These are phyloP conservation scores for Fraxinus greggii DNA, from an alignment of 305 asterid genomes.

Conservation along the genomic window DNA sequence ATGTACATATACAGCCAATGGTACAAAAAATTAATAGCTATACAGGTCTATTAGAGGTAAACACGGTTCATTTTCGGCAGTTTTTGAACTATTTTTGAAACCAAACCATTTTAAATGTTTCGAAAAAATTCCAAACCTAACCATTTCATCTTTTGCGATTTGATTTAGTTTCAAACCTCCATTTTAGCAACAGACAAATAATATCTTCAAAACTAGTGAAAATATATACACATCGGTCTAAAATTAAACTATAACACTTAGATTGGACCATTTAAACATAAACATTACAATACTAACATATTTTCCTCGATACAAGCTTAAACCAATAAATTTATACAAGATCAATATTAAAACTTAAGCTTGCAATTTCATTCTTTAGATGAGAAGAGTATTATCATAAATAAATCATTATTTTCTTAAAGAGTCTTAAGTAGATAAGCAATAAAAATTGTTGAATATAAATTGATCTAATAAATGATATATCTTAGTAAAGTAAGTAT, in stretches of 20 bases:
- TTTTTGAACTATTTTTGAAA: background rate
- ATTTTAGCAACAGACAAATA: background rate
- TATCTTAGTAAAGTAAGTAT: background rate
- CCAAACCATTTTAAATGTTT: background rate
- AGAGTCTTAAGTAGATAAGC: background rate
- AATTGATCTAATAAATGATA: background rate
- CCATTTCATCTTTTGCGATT: background rate
- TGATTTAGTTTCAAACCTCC: background rate
- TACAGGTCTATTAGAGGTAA: background rate
- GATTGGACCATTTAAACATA: background rate
- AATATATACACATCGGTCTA: background rate
- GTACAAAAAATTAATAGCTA: background rate
- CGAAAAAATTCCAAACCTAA: background rate
- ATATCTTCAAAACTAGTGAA: background rate
- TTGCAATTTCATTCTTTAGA: background rate
- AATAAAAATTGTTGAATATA: background rate
- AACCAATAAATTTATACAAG: background rate
- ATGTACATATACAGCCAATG: background rate
- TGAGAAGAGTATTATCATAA: background rate
- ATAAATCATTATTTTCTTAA: background rate
- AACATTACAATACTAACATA: background rate
- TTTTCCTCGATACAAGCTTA: background rate
- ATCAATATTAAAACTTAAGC: background rate
- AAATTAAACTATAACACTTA: background rate
- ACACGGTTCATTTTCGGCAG: background rate